Percentiles rank a stretch among this genome's conserved stretches.
Conservation (phyloP, 1,139 yeast genomes). For the Suhomyces bolitotheri region DNA sequence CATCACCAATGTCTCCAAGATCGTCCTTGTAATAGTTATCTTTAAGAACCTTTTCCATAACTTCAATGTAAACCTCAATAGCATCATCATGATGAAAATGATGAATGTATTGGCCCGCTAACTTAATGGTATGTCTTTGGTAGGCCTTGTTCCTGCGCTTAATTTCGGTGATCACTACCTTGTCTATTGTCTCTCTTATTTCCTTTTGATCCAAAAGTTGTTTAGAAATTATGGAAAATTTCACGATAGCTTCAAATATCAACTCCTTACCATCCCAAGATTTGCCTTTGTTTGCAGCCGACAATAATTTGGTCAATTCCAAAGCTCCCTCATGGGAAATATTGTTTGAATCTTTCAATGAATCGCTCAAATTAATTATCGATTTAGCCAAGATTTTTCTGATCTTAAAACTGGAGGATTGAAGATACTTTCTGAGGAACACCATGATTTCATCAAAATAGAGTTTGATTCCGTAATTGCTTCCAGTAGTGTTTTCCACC, state of each 20-base stretch:
- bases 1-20: constrained; percentile 19
- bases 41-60: constrained; percentile 35
- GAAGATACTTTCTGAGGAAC: constrained; percentile 50
- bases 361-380: constrained; percentile 60
- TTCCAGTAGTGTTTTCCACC: constrained; percentile 78
- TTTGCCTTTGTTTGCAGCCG: constrained; percentile 71
- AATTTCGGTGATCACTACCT: constrained; percentile 58
- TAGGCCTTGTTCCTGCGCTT: constrained; percentile 68
- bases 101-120: constrained; percentile 50
- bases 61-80: constrained; percentile 39
- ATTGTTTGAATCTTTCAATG: constrained; percentile 35
- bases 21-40: constrained; percentile 29
- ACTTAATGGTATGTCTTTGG: constrained; percentile 52
- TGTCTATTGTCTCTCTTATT: constrained; percentile 36
- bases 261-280: constrained; percentile 89
- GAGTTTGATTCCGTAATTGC: constrained; percentile 65
- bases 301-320: constrained; percentile 53
- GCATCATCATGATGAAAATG: constrained; percentile 41
- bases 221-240: constrained; percentile 51
- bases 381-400: constrained; percentile 74
- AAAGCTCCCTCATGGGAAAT: constrained; percentile 26
- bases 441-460: constrained; percentile 71
- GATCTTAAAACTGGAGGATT: constrained; percentile 61
- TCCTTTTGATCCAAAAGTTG: constrained; percentile 25
- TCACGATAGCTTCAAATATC: constrained; percentile 69